These are phyloP conservation scores for Paralagenidium karlingii DNA, from an alignment of 352 stramenopile genomes.

Conservation along the genomic window DNA sequence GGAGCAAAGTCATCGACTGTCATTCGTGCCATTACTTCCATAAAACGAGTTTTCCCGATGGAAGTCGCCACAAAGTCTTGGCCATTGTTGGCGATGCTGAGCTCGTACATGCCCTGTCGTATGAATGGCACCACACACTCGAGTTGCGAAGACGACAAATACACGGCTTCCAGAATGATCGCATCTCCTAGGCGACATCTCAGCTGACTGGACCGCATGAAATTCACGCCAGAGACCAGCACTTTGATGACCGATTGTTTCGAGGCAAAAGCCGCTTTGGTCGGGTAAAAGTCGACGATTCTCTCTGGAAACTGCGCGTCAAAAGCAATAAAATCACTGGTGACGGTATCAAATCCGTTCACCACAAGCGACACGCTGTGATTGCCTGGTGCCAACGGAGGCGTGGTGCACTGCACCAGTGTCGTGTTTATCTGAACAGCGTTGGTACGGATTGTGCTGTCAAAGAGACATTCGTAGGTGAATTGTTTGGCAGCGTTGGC, in stretches of 20 bases:
- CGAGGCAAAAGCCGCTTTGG: too few species aligned
- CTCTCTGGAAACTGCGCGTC: slow-evolving; percentile 16
- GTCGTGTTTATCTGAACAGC: slow-evolving; percentile 1
- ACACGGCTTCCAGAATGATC: slow-evolving; percentile 16
- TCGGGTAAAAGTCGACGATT: slow-evolving; percentile 13
- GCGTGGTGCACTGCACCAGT: slow-evolving; percentile 12
- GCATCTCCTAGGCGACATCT: slow-evolving; percentile 36
- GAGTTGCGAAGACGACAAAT: slow-evolving; percentile 26
- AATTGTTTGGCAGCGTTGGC: too few species aligned
- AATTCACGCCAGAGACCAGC: slow-evolving; percentile 26
- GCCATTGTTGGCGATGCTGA: slow-evolving; percentile 49
- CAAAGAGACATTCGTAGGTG: slow-evolving; percentile 21
- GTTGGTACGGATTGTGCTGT: slow-evolving; percentile 1
- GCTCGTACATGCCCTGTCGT: slow-evolving; percentile 15
- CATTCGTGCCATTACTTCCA: slow-evolving; percentile 21
- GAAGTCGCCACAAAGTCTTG: slow-evolving; percentile 17
- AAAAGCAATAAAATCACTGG: slow-evolving; percentile 18
- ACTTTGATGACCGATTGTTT: too few species aligned
- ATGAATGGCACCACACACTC: slow-evolving; percentile 45
- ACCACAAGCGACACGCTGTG: slow-evolving; percentile 19
- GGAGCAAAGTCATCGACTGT: slow-evolving; percentile 19
- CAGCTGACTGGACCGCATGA: slow-evolving; percentile 26
- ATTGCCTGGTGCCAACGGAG: slow-evolving; percentile 10
- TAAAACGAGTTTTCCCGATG: slow-evolving; percentile 5
- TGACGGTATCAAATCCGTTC: slow-evolving; percentile 4